Evolutionary conservation across 164 flowering plant species (phyloP), one percentile per base, ranked within the genome.

Genomic region (Macadamia integrifolia): DNA sequence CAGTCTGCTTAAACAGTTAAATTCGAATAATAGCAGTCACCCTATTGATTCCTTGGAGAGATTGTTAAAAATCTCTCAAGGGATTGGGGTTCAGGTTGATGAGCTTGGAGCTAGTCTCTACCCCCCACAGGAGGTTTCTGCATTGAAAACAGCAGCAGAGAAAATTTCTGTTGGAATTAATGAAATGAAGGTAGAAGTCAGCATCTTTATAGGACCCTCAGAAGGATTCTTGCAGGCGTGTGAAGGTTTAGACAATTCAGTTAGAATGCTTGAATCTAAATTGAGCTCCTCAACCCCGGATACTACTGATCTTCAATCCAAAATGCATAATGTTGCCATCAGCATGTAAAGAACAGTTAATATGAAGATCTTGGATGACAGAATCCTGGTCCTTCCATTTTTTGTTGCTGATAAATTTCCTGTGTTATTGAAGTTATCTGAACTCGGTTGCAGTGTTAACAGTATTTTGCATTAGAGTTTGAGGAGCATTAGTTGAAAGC

Each of bases 51-150:
- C 87, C 11, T 74, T 91, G 72, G 98, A 91, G 79, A 85, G 71
- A 62, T 66, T 90, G 49, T 72, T 88, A 76, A 81, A 75, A 76
- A 76, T 78, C 0, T 90, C 86, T 75, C 86, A 81, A 69, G 87
- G 46, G 28, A 76, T 86, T n/a, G 92, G 92, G 56, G 60, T 69
- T 61, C 87, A 88, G 72, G 76, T 90, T 67, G 97, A 93, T 71
- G 97, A 93, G 76, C 83, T 91, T 56, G 98, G 97, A 53, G 97
- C 97, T 18, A 84, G 85, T 76, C 86, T 91, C 56, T 91, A 93
- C 73, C 93, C 97, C 6, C 96, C 98, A 13, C 97, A 91, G 78
- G 96, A 93, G 78, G 60, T 80, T 60, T 60, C 83, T 32, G 74
- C 79, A 1, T 82, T 88, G 66, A 83, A 69, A 71, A 71, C 64